phyloP scores from a whole-genome alignment of 257 asterid species.

The Thymus mandschuricus region DNA sequence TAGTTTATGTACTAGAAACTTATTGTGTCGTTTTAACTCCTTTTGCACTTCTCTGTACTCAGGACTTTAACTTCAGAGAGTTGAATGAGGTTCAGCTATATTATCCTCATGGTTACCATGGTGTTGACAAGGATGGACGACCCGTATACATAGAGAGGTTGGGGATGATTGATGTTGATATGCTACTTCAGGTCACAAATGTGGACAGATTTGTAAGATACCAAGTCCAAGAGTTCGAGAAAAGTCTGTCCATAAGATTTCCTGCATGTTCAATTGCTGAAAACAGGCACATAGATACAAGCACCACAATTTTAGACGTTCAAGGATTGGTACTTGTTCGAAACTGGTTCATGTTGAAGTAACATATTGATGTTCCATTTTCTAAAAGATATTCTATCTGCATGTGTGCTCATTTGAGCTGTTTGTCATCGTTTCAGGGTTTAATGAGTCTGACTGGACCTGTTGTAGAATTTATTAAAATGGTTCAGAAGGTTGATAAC shows the following conservation, averaged over 20 bases:
- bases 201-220: constrained; percentile 53
- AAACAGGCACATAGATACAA: constrained; percentile 48
- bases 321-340: constrained; percentile 50
- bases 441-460: constrained; percentile 55
- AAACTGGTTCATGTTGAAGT: constrained; percentile 6
- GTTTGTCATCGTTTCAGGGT: constrained; percentile 39
- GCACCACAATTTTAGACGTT: constrained; percentile 58
- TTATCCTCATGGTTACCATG: constrained; percentile 62
- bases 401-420: constrained; percentile 21
- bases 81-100: constrained; percentile 44
- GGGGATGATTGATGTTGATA: constrained; percentile 47
- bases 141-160: constrained; percentile 59
- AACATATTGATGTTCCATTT: constrained; percentile 1
- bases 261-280: constrained; percentile 57
- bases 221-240: constrained; percentile 58
- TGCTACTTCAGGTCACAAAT: constrained; percentile 50
- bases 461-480: constrained; percentile 46
- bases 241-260: constrained; percentile 45
- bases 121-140: constrained; percentile 56
- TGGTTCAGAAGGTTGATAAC: constrained; percentile 53
- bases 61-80: constrained; percentile 58
- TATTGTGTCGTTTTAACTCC: constrained; percentile 14
- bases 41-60: constrained; percentile 18
- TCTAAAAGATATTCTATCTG: background rate
- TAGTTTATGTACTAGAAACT: background rate